phyloP scores from a whole-genome alignment of 768 basidiomycete genomes.

The Naganishia onofrii region DNA sequence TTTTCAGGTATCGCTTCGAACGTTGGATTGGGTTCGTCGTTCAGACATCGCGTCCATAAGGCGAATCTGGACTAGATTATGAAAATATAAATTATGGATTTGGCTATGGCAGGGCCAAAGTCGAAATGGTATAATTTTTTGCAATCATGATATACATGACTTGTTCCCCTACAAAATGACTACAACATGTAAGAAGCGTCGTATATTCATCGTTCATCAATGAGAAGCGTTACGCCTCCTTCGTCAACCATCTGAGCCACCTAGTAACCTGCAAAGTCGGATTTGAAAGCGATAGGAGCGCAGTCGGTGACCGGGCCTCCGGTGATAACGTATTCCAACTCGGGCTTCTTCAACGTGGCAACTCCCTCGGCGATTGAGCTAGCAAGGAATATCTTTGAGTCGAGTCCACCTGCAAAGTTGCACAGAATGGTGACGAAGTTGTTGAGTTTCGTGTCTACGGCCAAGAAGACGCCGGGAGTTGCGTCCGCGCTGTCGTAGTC shows the following conservation, averaged over 20 bases:
- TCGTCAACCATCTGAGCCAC: background rate
- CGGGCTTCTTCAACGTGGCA: slow-evolving; percentile 21
- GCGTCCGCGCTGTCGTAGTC: slow-evolving; percentile 13
- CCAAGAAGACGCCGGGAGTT: slow-evolving; percentile 25
- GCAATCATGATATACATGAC: background rate
- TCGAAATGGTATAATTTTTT: no score
- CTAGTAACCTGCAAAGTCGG: slow-evolving; percentile 20
- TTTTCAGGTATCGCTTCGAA: no score
- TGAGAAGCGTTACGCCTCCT: background rate
- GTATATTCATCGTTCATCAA: background rate
- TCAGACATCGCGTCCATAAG: no score
- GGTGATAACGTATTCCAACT: slow-evolving; percentile 24
- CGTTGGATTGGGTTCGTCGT: no score
- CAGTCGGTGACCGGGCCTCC: slow-evolving; percentile 23
- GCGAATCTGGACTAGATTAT: no score
- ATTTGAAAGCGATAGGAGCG: slow-evolving; percentile 14
- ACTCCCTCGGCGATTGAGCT: slow-evolving; percentile 1
- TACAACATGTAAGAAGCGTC: background rate
- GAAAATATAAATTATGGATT: no score
- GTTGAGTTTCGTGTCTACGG: slow-evolving; percentile 18
- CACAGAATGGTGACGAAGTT: slow-evolving; percentile 16
- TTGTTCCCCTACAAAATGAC: background rate
- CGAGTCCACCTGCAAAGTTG: slow-evolving; percentile 7
- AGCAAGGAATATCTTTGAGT: slow-evolving; percentile 26
- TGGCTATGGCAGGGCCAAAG: no score